phyloP scores from a whole-genome alignment of 75 land plant species.

The Cupressus sempervirens region DNA sequence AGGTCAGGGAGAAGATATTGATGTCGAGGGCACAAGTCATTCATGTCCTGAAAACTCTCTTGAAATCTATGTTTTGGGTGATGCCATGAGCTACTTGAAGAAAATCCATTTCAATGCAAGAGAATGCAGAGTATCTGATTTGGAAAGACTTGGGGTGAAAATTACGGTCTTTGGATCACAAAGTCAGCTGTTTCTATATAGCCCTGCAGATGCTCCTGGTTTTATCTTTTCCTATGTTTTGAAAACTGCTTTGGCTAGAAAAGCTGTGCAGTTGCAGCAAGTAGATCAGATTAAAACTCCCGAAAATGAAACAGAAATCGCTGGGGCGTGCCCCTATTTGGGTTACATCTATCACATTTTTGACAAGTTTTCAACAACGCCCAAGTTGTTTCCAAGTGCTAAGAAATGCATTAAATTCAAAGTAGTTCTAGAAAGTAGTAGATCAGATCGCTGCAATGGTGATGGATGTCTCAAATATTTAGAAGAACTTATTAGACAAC shows the following conservation, averaged over 20 bases:
- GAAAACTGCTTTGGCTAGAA: neutral
- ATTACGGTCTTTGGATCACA: neutral
- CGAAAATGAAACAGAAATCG: neutral
- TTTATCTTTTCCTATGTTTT: neutral
- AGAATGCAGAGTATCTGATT: too few species aligned
- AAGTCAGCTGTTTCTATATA: neutral
- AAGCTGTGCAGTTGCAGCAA: neutral
- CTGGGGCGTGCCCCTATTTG: neutral
- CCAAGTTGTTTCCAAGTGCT: neutral
- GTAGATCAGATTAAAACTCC: neutral
- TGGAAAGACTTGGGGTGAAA: neutral
- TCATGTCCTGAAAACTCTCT: too few species aligned
- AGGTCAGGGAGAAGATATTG: too few species aligned
- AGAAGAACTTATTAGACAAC: too few species aligned
- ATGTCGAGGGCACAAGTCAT: too few species aligned
- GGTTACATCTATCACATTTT: neutral
- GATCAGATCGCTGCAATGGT: too few species aligned
- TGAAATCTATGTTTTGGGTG: neutral
- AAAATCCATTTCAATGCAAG: neutral
- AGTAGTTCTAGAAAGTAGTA: too few species aligned
- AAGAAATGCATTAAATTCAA: too few species aligned
- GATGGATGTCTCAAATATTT: too few species aligned
- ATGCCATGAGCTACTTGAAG: neutral
- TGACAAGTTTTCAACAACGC: neutral
- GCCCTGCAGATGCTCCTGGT: neutral